Evolutionary conservation across 208 protist species (phyloP).

Genomic region (Leishmania braziliensis): DNA sequence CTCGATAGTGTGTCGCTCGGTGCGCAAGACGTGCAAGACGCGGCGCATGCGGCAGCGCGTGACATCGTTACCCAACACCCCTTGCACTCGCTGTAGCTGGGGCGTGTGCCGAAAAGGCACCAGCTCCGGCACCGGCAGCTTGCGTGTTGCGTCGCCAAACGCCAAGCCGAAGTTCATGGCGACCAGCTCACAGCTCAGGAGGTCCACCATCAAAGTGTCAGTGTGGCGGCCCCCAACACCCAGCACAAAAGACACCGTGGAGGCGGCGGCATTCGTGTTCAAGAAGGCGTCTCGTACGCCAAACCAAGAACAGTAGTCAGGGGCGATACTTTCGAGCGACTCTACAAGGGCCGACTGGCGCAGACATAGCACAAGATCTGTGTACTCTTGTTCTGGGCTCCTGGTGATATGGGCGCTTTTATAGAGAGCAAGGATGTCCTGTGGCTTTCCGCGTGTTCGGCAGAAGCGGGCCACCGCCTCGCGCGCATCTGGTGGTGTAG

Average conservation of each 20-base stretch:
- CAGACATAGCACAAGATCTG: slow-evolving; percentile 9
- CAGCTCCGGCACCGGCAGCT: slow-evolving; percentile 91
- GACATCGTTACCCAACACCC: slow-evolving; percentile 67
- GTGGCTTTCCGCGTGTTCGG: background rate
- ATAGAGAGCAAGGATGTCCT: background rate
- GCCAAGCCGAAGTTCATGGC: slow-evolving; percentile 96
- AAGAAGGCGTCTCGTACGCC: slow-evolving; percentile 71
- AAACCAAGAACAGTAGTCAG: slow-evolving; percentile 64
- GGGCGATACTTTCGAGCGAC: slow-evolving; percentile 39
- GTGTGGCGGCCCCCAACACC: slow-evolving; percentile 95
- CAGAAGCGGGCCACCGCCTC: background rate
- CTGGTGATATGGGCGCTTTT: background rate
- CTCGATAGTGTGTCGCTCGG: slow-evolving; percentile 64
- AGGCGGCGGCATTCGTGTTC: slow-evolving; percentile 63
- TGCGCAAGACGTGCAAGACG: slow-evolving; percentile 44
- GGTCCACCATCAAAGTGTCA: slow-evolving; percentile 90
- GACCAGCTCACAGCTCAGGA: slow-evolving; percentile 68
- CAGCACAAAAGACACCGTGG: slow-evolving; percentile 85
- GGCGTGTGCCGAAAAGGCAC: slow-evolving; percentile 93
- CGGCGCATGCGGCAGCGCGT: slow-evolving; percentile 66
- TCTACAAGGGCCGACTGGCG: slow-evolving; percentile 13
- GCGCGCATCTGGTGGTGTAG: background rate
- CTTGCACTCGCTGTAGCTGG: slow-evolving; percentile 76
- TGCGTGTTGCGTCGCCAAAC: slow-evolving; percentile 89
- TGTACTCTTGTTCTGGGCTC: slow-evolving; percentile 12